Percentiles rank a stretch among this genome's conserved stretches.
phyloP scores from a whole-genome alignment of 2,329 filamentous ascomycete genomes.

The Alternaria angustiovoidea region DNA sequence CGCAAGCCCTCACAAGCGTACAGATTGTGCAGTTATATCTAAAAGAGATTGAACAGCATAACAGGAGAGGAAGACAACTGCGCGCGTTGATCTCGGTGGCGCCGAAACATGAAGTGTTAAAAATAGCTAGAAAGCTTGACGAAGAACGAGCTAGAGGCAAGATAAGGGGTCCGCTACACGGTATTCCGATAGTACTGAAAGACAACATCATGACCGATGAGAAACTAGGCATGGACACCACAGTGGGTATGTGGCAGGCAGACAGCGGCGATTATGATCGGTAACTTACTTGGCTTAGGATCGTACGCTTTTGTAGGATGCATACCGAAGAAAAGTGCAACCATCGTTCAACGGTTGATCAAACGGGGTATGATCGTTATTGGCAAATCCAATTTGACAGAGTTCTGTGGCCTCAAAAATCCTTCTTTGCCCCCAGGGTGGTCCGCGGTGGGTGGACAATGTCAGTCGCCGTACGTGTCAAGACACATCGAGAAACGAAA shows the following conservation, averaged over 20 bases:
- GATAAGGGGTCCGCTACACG: constrained; percentile 52
- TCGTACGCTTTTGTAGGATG: constrained; percentile 51
- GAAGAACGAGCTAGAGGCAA: constrained; percentile 49
- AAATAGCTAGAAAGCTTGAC: constrained; percentile 51
- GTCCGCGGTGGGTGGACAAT: constrained; percentile 52
- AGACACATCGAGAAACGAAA: constrained; percentile 49
- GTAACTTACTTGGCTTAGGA: constrained; percentile 26
- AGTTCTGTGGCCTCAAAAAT: constrained; percentile 49
- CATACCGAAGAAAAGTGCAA: constrained; percentile 48
- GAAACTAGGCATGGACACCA: constrained; percentile 52
- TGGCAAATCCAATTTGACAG: constrained; percentile 54
- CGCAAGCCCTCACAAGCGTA: constrained; percentile 42
- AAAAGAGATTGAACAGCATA: constrained; percentile 47
- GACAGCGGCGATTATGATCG: neutral
- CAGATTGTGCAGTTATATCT: constrained; percentile 48
- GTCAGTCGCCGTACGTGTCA: constrained; percentile 50
- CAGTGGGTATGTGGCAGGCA: constrained; percentile 43
- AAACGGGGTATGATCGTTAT: constrained; percentile 54
- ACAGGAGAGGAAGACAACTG: constrained; percentile 45
- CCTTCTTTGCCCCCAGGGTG: constrained; percentile 51
- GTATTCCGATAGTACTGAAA: constrained; percentile 54
- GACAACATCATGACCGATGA: constrained; percentile 53
- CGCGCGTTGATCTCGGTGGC: constrained; percentile 51
- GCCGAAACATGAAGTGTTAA: constrained; percentile 48
- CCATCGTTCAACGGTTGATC: constrained; percentile 49